Evolutionary conservation across 2,329 filamentous ascomycete genomes (phyloP).

Genomic region (Colletotrichum sp.): DNA sequence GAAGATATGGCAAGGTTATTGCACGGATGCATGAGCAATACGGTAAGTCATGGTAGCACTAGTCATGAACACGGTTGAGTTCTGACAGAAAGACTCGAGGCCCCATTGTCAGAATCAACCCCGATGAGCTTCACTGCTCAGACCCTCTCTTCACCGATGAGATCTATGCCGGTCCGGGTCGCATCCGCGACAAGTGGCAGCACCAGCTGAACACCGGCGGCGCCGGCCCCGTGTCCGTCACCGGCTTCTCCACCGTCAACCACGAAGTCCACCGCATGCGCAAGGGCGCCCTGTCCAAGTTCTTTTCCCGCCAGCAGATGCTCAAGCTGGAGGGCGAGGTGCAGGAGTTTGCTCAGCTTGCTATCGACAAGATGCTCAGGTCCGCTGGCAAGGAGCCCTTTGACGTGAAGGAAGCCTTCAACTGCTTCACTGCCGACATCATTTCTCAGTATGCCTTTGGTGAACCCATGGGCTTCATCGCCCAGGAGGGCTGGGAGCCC

Average conservation of each 20-base stretch:
- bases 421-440: constrained; percentile 43
- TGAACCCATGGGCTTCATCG: constrained; percentile 33
- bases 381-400: constrained; percentile 27
- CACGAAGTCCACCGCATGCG: constrained; percentile 39
- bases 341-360: constrained; percentile 14
- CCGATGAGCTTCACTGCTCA: constrained; percentile 41
- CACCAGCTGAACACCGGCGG: constrained; percentile 28
- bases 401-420: constrained; percentile 38
- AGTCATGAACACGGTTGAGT: neutral
- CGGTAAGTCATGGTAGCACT: neutral
- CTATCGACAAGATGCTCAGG: constrained; percentile 24
- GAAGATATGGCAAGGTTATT: constrained; percentile 16
- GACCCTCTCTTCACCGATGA: constrained; percentile 41
- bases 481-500: constrained; percentile 34
- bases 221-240: constrained; percentile 24
- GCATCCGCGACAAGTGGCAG: constrained; percentile 23
- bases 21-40: constrained; percentile 15
- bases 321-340: constrained; percentile 15
- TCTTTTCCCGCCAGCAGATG: constrained; percentile 34
- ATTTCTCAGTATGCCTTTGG: constrained; percentile 44
- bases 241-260: constrained; percentile 27
- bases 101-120: constrained; percentile 43
- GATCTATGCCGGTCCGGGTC: constrained; percentile 32
- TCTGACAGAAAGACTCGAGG: constrained; percentile 24
- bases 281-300: constrained; percentile 32